Base-by-base conservation (phyloP, 768 basidiomycete genomes). In the Rhizopogon roseolus region DNA sequence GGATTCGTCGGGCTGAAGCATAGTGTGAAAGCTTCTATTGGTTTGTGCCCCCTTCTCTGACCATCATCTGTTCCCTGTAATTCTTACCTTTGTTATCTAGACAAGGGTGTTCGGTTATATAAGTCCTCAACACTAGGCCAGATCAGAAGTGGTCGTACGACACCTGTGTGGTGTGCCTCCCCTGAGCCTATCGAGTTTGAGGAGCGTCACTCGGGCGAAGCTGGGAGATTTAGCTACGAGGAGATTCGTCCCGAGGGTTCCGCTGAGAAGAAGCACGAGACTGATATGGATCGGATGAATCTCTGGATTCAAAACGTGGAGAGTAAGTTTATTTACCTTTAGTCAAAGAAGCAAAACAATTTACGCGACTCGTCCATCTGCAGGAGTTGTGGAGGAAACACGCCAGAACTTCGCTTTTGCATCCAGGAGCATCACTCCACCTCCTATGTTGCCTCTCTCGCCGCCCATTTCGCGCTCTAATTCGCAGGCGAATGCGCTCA, bases 291-390 rank as follows among this genome's bases (percentile, higher is more conserved):
- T 59, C 76, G 90, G 49, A 84, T 93, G 86, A 78, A 82, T 1
- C 71, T 86, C 50, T 93, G 91, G 91, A 86, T 90, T 70, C 80
- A 80, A 59, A 89, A 83, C 54, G 87, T 91, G 14, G 90, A 93
- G 70, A 86, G 90, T 91, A 66, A 64, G 89, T 80, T 8, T 36
- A 34, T 29, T 4, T 4, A 32, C 4, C 37, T 22, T 54, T 43
- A 9, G 19, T 36, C 1, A 5, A 29, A 22, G 22, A 5, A 14
- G n/a, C 60, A 41, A 50, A 57, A 50, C n/a, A 38, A 62, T 43
- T 56, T 13, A 51, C 53, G 22, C 22, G 22, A 22, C 34, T n/a
- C 49, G 57, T 11, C 38, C 6, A 28, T 29, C 43, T 58, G 48
- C 66, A 92, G 90, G 81, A 72, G 89, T 91, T 14, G 86, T 91